phyloP scores from a whole-genome alignment of 441 rosid species.

The Eutrema salsugineum region DNA sequence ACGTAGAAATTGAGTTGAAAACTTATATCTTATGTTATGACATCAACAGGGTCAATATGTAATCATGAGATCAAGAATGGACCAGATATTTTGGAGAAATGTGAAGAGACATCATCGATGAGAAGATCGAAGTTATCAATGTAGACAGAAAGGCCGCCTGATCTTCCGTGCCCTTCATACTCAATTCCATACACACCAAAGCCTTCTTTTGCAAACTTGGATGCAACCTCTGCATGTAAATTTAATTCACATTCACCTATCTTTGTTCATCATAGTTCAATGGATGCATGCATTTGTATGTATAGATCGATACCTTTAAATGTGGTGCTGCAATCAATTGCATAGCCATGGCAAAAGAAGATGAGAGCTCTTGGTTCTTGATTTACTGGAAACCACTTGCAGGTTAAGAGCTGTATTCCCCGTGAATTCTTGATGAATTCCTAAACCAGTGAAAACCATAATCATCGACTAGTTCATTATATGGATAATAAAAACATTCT shows the following conservation, averaged over 20 bases:
- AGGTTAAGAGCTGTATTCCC: slow-evolving; percentile 64
- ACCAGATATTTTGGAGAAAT: slow-evolving; percentile 34
- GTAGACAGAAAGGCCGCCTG: slow-evolving; percentile 48
- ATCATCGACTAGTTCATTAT: neutral
- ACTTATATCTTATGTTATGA: neutral
- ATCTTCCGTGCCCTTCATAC: slow-evolving; percentile 82
- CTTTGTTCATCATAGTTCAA: neutral
- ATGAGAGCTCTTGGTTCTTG: slow-evolving; percentile 62
- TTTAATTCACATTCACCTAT: neutral
- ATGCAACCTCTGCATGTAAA: slow-evolving; percentile 46
- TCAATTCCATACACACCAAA: slow-evolving; percentile 65
- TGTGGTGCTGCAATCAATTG: slow-evolving; percentile 78
- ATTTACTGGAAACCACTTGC: slow-evolving; percentile 63
- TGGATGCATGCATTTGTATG: neutral
- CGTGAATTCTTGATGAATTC: slow-evolving; percentile 50
- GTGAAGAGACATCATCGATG: slow-evolving; percentile 25
- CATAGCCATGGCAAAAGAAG: slow-evolving; percentile 83
- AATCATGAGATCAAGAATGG: neutral
- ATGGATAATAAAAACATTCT: neutral
- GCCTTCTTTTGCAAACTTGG: slow-evolving; percentile 56
- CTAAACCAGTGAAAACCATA: slow-evolving; percentile 20
- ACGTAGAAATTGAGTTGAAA: neutral
- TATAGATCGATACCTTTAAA: slow-evolving; percentile 57
- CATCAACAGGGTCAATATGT: neutral
- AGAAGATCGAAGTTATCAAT: slow-evolving; percentile 38